Evolutionary conservation across 1,284 basidiomycete genomes (phyloP).

Genomic region (Cutaneotrichosporon sp.): DNA sequence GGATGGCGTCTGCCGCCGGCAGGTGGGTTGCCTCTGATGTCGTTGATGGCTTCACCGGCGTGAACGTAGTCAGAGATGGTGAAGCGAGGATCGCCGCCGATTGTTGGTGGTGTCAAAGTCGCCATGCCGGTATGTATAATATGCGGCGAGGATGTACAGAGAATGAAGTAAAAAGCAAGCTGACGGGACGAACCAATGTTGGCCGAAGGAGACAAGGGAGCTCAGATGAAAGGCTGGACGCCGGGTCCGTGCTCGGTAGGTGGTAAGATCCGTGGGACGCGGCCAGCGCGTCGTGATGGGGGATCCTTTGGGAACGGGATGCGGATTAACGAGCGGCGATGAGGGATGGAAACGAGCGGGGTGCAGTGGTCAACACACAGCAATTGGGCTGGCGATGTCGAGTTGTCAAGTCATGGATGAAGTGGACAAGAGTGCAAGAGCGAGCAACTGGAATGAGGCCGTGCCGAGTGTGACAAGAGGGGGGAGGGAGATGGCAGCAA

Average conservation of each 20-base stretch:
- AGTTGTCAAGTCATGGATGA: background rate
- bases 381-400: background rate
- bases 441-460: background rate
- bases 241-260: too few relatives aligned
- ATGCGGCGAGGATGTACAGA: background rate
- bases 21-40: too few relatives aligned
- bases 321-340: too few relatives aligned
- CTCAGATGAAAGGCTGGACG: too few relatives aligned
- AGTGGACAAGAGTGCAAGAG: background rate
- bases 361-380: background rate
- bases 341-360: too few relatives aligned
- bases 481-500: background rate
- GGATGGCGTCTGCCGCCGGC: background rate
- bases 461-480: background rate
- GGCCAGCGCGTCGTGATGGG: too few relatives aligned
- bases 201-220: too few relatives aligned
- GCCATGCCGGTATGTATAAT: background rate
- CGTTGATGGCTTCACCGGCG: background rate
- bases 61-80: slow-evolving; percentile 10
- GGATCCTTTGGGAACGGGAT: too few relatives aligned
- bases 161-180: background rate
- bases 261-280: too few relatives aligned
- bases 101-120: background rate
- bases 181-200: background rate
- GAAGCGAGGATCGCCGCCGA: slow-evolving; percentile 2